Evolutionary conservation across 2,329 filamentous ascomycete genomes (phyloP), one percentile per base, ranked within the genome.

Genomic region (Fusarium setosum): DNA sequence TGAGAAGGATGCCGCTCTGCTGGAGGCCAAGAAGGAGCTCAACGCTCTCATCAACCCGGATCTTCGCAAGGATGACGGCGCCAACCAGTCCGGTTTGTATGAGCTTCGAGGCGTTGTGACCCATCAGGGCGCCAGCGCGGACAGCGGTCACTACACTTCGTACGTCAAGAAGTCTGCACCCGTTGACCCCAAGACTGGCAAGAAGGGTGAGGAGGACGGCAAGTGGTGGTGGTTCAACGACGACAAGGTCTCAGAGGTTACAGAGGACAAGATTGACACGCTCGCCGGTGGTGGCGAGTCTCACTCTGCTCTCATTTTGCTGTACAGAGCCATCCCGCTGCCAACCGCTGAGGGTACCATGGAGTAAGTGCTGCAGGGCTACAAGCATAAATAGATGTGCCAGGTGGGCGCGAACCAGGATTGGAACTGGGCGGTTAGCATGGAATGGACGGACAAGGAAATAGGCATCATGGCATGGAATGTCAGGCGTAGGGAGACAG

Each of bases 191-290:
- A 88, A 89, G 73, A 92, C 90, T 18, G 93, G 92, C 68, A 92
- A 93, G 82, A 84, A 88, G 72, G 88, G 87, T 53, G 89, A 92
- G 73, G 93, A 97, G 75, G 93, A 97, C 74, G 94, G 92, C 70
- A 97, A 94, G 73, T 99, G 96, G 96, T 99, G 96, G 95, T 99
- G 96, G 95, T 99, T 99, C 86, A 98, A 99, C 78, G 96, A 99
- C 73, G 95, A 99, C 76, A 96, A 94, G 82, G 96, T 99, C 31
- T 89, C 91, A 13, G 96, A 99, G 82, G 96, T 99, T 24, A 89
- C 93, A 15, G 84, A 88, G 23, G 95, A 98, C 72, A 96, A 97
- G 83, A 96, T 99, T 68, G 92, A 95, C 75, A 91, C 90, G 4
- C 85, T 99, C 50, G 87, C 94, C 49, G 96, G 96, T 59, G 96